Conservation (phyloP, 1,139 yeast genomes). For the Kazachstania sp. region DNA sequence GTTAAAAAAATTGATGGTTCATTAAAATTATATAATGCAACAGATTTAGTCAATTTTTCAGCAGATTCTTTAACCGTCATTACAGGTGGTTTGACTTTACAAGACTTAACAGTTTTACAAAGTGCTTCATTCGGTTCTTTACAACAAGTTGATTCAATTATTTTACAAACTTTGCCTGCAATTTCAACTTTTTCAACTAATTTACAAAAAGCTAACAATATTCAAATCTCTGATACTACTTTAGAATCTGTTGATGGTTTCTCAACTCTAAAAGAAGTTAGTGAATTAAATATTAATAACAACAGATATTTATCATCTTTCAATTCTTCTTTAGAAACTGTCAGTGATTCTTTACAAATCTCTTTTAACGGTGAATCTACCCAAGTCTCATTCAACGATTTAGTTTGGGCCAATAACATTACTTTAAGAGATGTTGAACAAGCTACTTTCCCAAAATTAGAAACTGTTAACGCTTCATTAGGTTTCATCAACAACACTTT, state of each 20-base stretch:
- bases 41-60: conserved; percentile 50
- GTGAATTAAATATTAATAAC: conserved; percentile 82
- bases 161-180: conserved; percentile 80
- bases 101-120: conserved; percentile 58
- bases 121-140: conserved; percentile 71
- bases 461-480: conserved; percentile 68
- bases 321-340: conserved; percentile 65
- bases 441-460: conserved; percentile 59
- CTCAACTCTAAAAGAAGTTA: conserved; percentile 56
- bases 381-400: conserved; percentile 57
- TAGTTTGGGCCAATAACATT: conserved; percentile 78
- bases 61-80: conserved; percentile 76
- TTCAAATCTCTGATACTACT: conserved; percentile 80
- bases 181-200: conserved; percentile 61
- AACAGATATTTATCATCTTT: conserved; percentile 61
- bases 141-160: conserved; percentile 71
- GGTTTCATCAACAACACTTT: conserved; percentile 64
- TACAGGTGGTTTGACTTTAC: conserved; percentile 58
- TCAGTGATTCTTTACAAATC: conserved; percentile 66
- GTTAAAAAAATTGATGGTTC: conserved; percentile 71
- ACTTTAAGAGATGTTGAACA: conserved; percentile 74
- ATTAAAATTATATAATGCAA: conserved; percentile 56
- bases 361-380: conserved; percentile 78
- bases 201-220: conserved; percentile 63
- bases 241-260: conserved; percentile 76